These are phyloP conservation scores for Rhizopus arrhizus DNA, from an alignment of 371 early-diverging fungal genomes.

Conservation along the genomic window DNA sequence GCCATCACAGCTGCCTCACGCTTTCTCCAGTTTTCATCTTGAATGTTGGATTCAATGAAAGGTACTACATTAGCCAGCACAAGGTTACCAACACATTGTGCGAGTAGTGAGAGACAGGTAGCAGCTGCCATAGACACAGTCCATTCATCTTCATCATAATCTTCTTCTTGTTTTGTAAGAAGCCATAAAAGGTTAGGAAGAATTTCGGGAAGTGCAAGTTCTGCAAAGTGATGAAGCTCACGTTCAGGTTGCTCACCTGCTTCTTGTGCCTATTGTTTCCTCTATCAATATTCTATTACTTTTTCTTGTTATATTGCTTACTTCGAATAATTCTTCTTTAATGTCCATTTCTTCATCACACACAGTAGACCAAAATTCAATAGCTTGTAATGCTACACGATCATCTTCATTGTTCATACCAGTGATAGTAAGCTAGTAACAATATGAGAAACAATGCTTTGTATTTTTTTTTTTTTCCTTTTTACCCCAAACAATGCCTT, in stretches of 20 bases:
- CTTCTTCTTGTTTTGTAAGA: conserved; percentile 93
- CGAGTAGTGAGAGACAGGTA: conserved; percentile 87
- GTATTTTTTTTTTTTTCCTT: background rate
- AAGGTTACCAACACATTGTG: conserved; percentile 76
- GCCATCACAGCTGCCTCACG: conserved; percentile 98
- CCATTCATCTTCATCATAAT: conserved; percentile 98
- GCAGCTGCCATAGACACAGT: conserved; percentile 96
- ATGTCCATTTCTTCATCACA: conserved; percentile 92
- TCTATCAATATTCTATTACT: no score
- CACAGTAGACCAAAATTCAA: conserved; percentile 98
- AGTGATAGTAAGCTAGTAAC: conserved; percentile 74
- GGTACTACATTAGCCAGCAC: conserved; percentile 83
- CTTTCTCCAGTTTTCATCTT: conserved; percentile 83
- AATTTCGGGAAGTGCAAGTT: conserved; percentile 73
- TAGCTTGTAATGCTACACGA: conserved; percentile 90
- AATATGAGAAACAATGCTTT: background rate
- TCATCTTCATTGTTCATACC: conserved; percentile 86
- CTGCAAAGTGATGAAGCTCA: conserved; percentile 75
- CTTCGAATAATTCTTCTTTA: conserved; percentile 51
- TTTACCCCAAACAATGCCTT: conserved; percentile 88
- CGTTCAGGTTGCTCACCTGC: conserved; percentile 60
- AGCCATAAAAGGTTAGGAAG: conserved; percentile 85
- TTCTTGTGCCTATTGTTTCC: conserved; percentile 50
- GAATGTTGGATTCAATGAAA: conserved; percentile 88
- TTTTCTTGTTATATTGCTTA: conserved; percentile 14